Evolutionary conservation across 371 early-diverging fungal species (phyloP), one percentile per base, ranked within the genome.

Genomic region (Apophysomyces variabilis): DNA sequence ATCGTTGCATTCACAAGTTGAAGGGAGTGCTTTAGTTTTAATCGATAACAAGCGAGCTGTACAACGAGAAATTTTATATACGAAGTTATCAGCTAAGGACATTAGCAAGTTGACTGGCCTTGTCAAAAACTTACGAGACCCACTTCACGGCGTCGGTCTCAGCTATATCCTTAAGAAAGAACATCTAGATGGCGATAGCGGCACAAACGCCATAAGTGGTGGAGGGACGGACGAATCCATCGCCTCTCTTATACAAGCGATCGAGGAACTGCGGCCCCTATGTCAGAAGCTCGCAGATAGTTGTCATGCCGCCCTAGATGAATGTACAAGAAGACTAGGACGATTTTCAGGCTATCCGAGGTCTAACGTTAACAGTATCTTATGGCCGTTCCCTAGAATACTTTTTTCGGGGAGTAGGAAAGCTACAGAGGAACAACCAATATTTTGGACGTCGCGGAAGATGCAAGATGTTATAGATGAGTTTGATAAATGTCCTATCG

Each of bases 11-110:
- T 43, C 67, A 3, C 66, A 67, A 1, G 57, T 81, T 4, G 69
- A 78, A 35, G 71, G 69, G 32, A 72, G 67, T 16, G 41, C 70
- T 0, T 46, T 81, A 0, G 36, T 72, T 13, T 61, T 81, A 61
- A 78, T 78, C 57, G 82, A 81, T 9, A 70, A 75, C 61, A 81
- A 81, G 66, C 76, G 75, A 21, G 71, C 78, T 1, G 78, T 81
- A 0, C 77, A 78, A 26, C 68, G 82, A 38, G 82, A 81, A 14
- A 66, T 78, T 1, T 7, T 73, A 0, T 78, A 68, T 43, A 75
- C 77, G 1, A 57, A 63, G 0, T 67, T 81, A 1, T 74, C 76
- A 2, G 72, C 69, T 37, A 64, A 68, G 12, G 82, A 81, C 46
- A 68, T 76, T 18, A 74, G 78, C 50, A 41, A 57, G 4, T 16